Evolutionary conservation across 108 stramenopile genomes (phyloP).

Genomic region (Cyclotella choctawhatcheeana): DNA sequence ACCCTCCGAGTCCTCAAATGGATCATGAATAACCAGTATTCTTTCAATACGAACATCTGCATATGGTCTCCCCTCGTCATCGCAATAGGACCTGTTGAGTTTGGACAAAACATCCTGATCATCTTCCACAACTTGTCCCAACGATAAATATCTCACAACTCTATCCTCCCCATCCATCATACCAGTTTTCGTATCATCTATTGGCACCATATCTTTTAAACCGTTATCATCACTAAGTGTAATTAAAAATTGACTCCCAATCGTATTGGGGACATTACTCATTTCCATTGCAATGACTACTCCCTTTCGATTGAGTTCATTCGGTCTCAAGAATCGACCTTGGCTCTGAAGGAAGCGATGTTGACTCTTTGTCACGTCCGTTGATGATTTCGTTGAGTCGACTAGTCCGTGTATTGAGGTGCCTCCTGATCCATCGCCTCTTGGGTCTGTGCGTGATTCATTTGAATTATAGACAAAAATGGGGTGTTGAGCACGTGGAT

Average conservation of each 20-base stretch:
- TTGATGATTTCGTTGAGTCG: constrained; percentile 36
- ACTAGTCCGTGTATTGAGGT: constrained; percentile 82
- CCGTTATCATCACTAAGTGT: constrained; percentile 80
- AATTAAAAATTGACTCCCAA: constrained; percentile 95
- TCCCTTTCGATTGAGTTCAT: constrained; percentile 74
- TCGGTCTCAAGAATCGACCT: constrained; percentile 59
- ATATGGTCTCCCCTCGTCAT: constrained; percentile 93
- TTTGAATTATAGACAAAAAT: not conserved
- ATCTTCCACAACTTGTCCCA: constrained; percentile 95
- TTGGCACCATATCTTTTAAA: constrained; percentile 56
- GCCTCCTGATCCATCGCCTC: constrained; percentile 94
- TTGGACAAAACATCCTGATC: constrained; percentile 80
- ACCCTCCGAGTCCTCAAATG: constrained; percentile 82
- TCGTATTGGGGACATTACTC: constrained; percentile 67
- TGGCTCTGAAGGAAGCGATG: constrained; percentile 69
- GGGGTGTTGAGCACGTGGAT: not conserved
- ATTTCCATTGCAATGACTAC: constrained; percentile 78
- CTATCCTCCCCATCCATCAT: constrained; percentile 44
- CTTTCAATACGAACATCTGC: constrained; percentile 94
- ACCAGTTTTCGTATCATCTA: constrained; percentile 42
- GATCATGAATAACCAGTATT: constrained; percentile 93
- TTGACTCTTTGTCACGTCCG: constrained; percentile 46
- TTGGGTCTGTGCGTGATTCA: constrained; percentile 85
- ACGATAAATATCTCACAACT: constrained; percentile 56
- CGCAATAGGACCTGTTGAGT: constrained; percentile 87